phyloP scores from a whole-genome alignment of 2,329 filamentous ascomycete species.

The Magnaporthiopsis incrustans region DNA sequence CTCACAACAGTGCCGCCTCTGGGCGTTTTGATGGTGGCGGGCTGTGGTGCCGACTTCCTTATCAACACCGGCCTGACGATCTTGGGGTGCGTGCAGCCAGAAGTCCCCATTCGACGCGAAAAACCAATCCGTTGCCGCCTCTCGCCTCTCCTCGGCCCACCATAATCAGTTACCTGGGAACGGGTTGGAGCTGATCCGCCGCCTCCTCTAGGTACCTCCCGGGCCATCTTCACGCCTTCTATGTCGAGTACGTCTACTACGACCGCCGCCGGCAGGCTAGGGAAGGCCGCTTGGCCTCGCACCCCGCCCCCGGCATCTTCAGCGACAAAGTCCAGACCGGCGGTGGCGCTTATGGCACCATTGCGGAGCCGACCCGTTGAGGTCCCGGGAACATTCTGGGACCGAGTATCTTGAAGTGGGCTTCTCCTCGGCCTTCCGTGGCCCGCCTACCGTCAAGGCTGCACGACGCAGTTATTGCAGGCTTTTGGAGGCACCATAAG shows the following conservation, averaged over 20 bases:
- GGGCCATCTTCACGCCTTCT: slow-evolving; percentile 74
- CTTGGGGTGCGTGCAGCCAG: slow-evolving; percentile 41
- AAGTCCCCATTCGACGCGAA: slow-evolving; percentile 1
- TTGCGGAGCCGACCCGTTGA: slow-evolving; percentile 21
- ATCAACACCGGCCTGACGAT: slow-evolving; percentile 62
- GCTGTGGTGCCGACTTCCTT: slow-evolving; percentile 56
- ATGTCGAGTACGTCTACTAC: slow-evolving; percentile 77
- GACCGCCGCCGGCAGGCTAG: slow-evolving; percentile 58
- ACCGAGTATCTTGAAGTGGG: background rate
- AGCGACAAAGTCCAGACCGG: slow-evolving; percentile 65
- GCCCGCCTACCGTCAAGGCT: background rate
- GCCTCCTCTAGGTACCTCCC: slow-evolving; percentile 37
- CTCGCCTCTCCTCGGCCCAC: background rate
- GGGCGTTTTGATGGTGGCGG: slow-evolving; percentile 55
- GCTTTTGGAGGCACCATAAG: background rate
- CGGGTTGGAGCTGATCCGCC: slow-evolving; percentile 5
- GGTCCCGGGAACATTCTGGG: slow-evolving; percentile 13
- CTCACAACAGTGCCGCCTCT: slow-evolving; percentile 50
- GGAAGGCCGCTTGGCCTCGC: slow-evolving; percentile 44
- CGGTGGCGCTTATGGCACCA: slow-evolving; percentile 55
- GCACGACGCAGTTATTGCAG: background rate
- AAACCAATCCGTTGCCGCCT: background rate
- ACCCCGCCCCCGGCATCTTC: slow-evolving; percentile 61
- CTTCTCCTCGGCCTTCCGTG: background rate
- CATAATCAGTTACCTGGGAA: too few relatives aligned